These are phyloP conservation scores for Pseudogymnoascus sp. DNA, from an alignment of 2,329 filamentous ascomycete genomes.

Conservation along the genomic window DNA sequence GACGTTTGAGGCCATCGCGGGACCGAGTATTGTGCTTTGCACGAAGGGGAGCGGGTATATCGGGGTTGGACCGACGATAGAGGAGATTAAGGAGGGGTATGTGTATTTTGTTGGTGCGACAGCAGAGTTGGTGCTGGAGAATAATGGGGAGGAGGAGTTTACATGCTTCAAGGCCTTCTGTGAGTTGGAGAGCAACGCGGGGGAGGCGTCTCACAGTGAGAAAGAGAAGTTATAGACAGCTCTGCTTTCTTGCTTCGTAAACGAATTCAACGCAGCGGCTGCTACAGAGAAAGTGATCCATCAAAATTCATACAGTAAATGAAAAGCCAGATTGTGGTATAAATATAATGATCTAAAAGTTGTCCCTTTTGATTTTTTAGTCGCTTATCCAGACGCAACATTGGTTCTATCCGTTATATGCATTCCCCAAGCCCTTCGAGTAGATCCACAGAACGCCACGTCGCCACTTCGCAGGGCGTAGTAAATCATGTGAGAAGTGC, in stretches of 20 bases:
- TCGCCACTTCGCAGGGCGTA: background rate
- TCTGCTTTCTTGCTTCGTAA: background rate
- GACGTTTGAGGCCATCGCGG: conserved; percentile 78
- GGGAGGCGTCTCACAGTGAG: conserved; percentile 20
- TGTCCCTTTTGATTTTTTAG: background rate
- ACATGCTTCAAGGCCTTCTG: conserved; percentile 92
- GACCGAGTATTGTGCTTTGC: conserved; percentile 88
- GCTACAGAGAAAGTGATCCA: background rate
- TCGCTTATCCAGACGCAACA: conserved; percentile 5
- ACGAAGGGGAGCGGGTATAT: conserved; percentile 77
- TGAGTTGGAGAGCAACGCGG: conserved; percentile 54
- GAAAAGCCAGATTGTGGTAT: conserved; percentile 2
- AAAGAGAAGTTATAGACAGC: conserved; percentile 20
- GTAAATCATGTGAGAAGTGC: background rate
- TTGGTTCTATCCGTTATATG: background rate
- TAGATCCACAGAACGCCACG: background rate
- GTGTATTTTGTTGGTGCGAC: conserved; percentile 83
- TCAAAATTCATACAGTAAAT: background rate
- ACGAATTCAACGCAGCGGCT: background rate
- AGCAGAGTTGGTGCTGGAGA: conserved; percentile 70
- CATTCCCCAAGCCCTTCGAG: background rate
- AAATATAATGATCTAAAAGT: conserved; percentile 6
- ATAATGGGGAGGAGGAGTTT: conserved; percentile 61
- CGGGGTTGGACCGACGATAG: conserved; percentile 70
- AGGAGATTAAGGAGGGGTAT: conserved; percentile 64